Conservation (phyloP, 164 flowering plant genomes). For the Platanus orientalis region DNA sequence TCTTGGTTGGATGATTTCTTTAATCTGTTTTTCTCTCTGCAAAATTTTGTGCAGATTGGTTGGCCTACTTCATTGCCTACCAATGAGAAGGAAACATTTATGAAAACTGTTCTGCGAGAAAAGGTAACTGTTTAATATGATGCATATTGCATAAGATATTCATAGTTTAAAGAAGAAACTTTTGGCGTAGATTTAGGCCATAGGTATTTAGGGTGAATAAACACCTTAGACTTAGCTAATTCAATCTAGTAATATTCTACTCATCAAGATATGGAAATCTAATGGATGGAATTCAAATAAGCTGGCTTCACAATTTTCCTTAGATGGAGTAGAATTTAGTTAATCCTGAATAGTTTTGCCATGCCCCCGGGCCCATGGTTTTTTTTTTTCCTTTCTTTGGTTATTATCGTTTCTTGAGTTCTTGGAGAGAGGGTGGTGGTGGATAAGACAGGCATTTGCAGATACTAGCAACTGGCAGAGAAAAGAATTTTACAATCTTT, state of each 20-base stretch:
- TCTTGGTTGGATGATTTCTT: slow-evolving; percentile 7
- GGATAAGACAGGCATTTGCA: too few relatives aligned
- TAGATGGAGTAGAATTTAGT: too few relatives aligned
- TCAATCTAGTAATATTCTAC: not conserved
- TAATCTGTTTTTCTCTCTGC: slow-evolving; percentile 2
- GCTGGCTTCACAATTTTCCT: too few relatives aligned
- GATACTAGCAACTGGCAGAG: too few relatives aligned
- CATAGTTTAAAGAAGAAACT: not conserved
- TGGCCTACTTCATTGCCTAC: slow-evolving; percentile 97
- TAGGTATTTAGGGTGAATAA: not conserved
- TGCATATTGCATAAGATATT: not conserved
- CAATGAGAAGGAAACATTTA: slow-evolving; percentile 63
- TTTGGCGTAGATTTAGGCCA: not conserved
- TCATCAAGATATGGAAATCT: too few relatives aligned
- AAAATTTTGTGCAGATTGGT: slow-evolving; percentile 59
- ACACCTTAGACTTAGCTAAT: not conserved
- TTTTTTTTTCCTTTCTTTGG: not conserved
- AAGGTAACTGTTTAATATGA: slow-evolving; percentile 37
- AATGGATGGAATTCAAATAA: too few relatives aligned
- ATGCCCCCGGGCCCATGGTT: not conserved
- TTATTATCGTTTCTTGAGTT: too few relatives aligned
- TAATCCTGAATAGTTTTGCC: too few relatives aligned
- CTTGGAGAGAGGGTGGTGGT: too few relatives aligned
- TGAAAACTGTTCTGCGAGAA: slow-evolving; percentile 61
- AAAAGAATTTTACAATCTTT: too few relatives aligned